A percentile compares a stretch with the other conserved stretches of the same genome.
These are phyloP conservation scores for Fraxinus nigra DNA, from an alignment of 305 asterid species.

Conservation along the genomic window DNA sequence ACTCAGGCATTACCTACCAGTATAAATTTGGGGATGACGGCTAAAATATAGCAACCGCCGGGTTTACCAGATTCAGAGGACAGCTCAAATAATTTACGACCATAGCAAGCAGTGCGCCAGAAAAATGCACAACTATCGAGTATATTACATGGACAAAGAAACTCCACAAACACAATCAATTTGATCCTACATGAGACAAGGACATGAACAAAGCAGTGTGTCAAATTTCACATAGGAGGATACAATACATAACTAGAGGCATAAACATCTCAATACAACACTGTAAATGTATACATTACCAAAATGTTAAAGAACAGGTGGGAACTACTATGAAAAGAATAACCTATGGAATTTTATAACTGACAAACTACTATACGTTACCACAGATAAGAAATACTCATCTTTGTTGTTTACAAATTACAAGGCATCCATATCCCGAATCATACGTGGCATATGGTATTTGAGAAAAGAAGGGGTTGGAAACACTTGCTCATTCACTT, in stretches of 20 bases:
- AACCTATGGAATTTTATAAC: neutral
- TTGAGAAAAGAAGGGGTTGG: neutral
- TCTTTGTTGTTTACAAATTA: neutral
- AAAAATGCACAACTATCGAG: conserved; percentile 26
- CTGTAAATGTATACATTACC: neutral
- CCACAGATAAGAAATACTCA: neutral
- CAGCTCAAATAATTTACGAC: conserved; percentile 8
- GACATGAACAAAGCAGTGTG: neutral
- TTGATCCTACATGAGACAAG: conserved; percentile 19
- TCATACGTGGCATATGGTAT: neutral
- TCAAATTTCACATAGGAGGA: neutral
- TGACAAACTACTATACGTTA: neutral
- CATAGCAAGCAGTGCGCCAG: conserved; percentile 19
- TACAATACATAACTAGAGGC: neutral
- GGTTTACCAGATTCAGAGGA: conserved; percentile 9
- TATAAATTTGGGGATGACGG: neutral
- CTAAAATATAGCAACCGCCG: conserved; percentile 13
- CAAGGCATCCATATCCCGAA: neutral
- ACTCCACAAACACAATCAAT: conserved; percentile 15
- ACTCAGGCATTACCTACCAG: neutral
- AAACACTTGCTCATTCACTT: neutral
- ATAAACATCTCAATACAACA: neutral
- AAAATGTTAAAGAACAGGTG: neutral
- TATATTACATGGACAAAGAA: conserved; percentile 35
- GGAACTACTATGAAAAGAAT: neutral